Base-by-base conservation (phyloP, 345 rosid genomes). In the rapeseed (Brassica napus) region DNA sequence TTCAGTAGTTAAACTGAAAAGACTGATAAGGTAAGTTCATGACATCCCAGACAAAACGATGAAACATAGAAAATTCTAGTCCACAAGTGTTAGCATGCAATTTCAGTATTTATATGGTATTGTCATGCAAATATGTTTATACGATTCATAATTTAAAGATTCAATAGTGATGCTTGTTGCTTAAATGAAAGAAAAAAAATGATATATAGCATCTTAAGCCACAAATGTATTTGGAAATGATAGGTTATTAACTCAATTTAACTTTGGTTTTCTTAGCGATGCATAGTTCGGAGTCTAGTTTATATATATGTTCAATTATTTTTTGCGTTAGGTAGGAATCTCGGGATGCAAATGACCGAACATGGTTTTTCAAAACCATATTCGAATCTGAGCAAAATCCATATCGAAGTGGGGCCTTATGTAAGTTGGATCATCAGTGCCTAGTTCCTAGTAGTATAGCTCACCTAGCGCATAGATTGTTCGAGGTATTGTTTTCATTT, bases 301-400 rank as follows among this genome's bases (percentile, higher is more conserved):
- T 16, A 34, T 55, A 30, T 16, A 34, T 55, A 30, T 55, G 31
- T 32, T 18, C 3, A 55, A 16, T 28, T 49, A 9, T 16, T 55
- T 32, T 42, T 11, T 44, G 23, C 61, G 6, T 44, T 59, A 5
- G 28, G 30, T 61, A 3, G 30, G 59, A 63, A 58, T 16, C 12
- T 63, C 3, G 62, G 37, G 28, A 66, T 55, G 78, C 42, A 64
- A 75, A 37, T 37, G 73, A 62, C 37, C 16, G 55, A 77, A 62
- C 74, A 47, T 61, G 63, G 80, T 71, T 77, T 77, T 70, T 14
- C 18, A 23, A 70, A 16, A 68, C 59, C 74, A 31, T 42, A 59
- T 8, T 59, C 9, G 18, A 61, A 69, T 69, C 70, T 42, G 16
- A 62, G 64, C 64, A 62, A 28, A 54, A 37, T 37, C 16, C 24